A percentile compares a stretch with the other conserved stretches of the same genome.
phyloP scores from a whole-genome alignment of 305 asterid genomes.

The Fraxinus dipetala region DNA sequence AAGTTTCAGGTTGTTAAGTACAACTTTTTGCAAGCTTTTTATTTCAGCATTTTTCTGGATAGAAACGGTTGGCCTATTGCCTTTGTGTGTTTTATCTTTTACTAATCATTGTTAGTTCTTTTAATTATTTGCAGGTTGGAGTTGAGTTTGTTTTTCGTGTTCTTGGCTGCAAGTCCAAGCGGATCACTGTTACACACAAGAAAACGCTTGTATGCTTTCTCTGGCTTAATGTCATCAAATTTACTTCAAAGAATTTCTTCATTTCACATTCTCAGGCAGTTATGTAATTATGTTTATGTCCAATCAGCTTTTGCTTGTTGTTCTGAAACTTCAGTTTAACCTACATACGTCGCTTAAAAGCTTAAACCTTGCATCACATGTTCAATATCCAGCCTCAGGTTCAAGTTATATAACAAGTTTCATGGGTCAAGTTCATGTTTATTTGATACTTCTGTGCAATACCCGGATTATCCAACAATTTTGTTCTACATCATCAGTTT shows the following conservation, averaged over 20 bases:
- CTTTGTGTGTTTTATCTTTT: not conserved
- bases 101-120: slow-evolving; percentile 9
- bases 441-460: not conserved
- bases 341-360: not conserved
- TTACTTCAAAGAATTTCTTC: slow-evolving; percentile 2
- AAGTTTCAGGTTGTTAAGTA: slow-evolving; percentile 70
- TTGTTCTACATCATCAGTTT: not conserved
- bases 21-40: slow-evolving; percentile 3
- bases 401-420: not conserved
- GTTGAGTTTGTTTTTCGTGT: slow-evolving; percentile 81
- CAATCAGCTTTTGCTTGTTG: slow-evolving; percentile 9
- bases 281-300: not conserved
- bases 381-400: not conserved
- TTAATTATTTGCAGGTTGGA: slow-evolving; percentile 64
- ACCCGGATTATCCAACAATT: not conserved
- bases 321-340: slow-evolving; percentile 16
- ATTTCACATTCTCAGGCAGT: not conserved
- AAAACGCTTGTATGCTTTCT: slow-evolving; percentile 76
- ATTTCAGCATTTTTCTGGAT: slow-evolving; percentile 16
- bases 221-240: slow-evolving; percentile 20
- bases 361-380: slow-evolving; percentile 4
- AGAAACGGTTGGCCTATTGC: not conserved
- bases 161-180: slow-evolving; percentile 94
- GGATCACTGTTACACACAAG: slow-evolving; percentile 93
- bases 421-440: not conserved